Percentiles rank a stretch among this genome's conserved stretches.
These are phyloP conservation scores for Verticillium albo-atrum DNA, from an alignment of 2,329 filamentous ascomycete species.

Conservation along the genomic window DNA sequence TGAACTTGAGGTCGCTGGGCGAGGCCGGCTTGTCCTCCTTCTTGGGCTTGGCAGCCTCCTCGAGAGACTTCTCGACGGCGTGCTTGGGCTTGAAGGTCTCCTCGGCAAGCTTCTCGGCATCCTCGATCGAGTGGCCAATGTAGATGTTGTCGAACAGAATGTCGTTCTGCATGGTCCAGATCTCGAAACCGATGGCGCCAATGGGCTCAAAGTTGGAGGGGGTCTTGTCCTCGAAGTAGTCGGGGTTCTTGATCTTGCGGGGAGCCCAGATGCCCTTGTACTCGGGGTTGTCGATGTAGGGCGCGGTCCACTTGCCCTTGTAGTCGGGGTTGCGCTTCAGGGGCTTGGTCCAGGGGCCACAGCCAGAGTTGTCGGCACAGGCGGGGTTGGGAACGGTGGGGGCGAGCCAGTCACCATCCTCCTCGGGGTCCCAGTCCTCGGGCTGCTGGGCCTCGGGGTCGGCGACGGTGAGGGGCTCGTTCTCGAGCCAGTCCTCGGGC, in stretches of 20 bases:
- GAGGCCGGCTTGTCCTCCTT: constrained; percentile 60
- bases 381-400: constrained; percentile 93
- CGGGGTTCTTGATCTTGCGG: constrained; percentile 93
- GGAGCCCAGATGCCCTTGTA: constrained; percentile 97
- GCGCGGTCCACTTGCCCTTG: constrained; percentile 98
- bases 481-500: constrained; percentile 94
- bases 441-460: constrained; percentile 97
- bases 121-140: constrained; percentile 93
- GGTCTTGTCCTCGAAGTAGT: constrained; percentile 95
- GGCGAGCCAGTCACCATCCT: constrained; percentile 95
- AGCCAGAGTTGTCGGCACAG: constrained; percentile 89
- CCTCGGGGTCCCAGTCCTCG: constrained; percentile 99
- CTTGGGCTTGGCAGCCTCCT: constrained; percentile 79
- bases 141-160: constrained; percentile 99
- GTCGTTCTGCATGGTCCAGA: constrained; percentile 99
- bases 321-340: constrained; percentile 92
- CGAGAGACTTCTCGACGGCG: constrained; percentile 73
- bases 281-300: constrained; percentile 90
- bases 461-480: constrained; percentile 75
- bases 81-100: constrained; percentile 91
- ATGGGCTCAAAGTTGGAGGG: constrained; percentile 96
- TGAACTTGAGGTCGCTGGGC: constrained; percentile 77
- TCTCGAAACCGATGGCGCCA: constrained; percentile 96
- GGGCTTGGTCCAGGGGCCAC: constrained; percentile 87
- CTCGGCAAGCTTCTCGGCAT: constrained; percentile 81